A percentile compares a stretch with the other conserved stretches of the same genome.
Conservation (phyloP, 2,329 filamentous ascomycete species). For the Paecilomyces dactylethromorphus region DNA sequence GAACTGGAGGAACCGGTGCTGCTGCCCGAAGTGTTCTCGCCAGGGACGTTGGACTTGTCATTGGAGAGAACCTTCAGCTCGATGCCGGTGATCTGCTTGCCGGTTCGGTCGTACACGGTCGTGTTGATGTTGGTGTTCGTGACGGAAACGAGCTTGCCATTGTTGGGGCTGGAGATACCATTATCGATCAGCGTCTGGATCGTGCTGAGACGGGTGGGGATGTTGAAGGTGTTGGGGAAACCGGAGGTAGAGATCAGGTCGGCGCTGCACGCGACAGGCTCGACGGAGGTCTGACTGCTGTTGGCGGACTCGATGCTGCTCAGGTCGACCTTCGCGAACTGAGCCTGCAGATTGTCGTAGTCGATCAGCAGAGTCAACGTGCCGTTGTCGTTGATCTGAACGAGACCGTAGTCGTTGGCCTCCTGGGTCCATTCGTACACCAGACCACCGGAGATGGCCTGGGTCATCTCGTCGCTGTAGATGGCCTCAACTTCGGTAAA, state of each 20-base stretch:
- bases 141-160: conserved; percentile 59
- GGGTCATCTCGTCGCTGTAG: conserved; percentile 55
- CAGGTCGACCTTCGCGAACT: conserved; percentile 71
- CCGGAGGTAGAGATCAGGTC: conserved; percentile 58
- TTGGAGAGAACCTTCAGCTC: conserved; percentile 49
- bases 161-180: conserved; percentile 60
- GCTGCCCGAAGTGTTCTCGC: conserved; percentile 28
- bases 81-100: conserved; percentile 56
- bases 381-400: conserved; percentile 53
- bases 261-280: conserved; percentile 58
- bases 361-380: conserved; percentile 56
- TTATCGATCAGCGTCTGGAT: conserved; percentile 67
- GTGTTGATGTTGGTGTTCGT: conserved; percentile 50
- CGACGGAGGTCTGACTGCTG: conserved; percentile 47
- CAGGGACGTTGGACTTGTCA: conserved; percentile 52
- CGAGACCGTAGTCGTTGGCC: conserved; percentile 48
- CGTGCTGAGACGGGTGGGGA: conserved; percentile 63
- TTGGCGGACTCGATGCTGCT: conserved; percentile 58
- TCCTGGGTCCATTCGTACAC: conserved; percentile 47
- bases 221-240: conserved; percentile 73
- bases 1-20: not conserved
- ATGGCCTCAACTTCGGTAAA: conserved; percentile 57
- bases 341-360: conserved; percentile 66
- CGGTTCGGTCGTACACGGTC: conserved; percentile 51
- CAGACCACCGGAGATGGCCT: conserved; percentile 52